A percentile compares a stretch with the other conserved stretches of the same genome.
These are phyloP conservation scores for Fusarium poae DNA, from an alignment of 2,329 filamentous ascomycete genomes.

Conservation along the genomic window DNA sequence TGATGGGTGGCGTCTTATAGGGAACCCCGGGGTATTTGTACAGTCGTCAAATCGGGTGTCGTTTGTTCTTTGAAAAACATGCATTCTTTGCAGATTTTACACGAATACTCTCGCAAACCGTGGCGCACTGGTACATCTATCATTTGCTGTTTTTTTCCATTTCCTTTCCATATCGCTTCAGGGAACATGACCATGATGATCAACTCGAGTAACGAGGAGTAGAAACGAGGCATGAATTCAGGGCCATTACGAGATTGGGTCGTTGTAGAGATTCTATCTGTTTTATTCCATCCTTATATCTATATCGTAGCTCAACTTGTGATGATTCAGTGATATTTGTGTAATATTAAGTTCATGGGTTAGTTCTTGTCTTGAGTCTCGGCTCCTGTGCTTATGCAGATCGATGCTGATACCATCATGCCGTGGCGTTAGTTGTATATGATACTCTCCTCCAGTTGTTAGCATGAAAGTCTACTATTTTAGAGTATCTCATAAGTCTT, in stretches of 20 bases:
- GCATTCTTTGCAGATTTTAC: constrained; percentile 46
- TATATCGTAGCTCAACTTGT: background rate
- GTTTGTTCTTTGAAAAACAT: constrained; percentile 50
- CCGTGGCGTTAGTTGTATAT: too few species aligned
- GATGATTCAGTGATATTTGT: background rate
- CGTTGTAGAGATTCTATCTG: constrained; percentile 33
- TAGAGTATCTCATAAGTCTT: too few species aligned
- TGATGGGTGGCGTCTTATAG: constrained; percentile 51
- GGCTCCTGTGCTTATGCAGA: background rate
- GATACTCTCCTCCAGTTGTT: background rate
- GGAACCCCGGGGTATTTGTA: constrained; percentile 50
- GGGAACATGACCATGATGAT: constrained; percentile 41
- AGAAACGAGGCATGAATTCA: constrained; percentile 37
- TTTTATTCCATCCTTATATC: constrained; percentile 5
- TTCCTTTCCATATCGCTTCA: constrained; percentile 25
- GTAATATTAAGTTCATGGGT: background rate
- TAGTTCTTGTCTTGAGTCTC: background rate
- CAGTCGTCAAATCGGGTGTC: constrained; percentile 48
- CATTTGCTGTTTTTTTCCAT: constrained; percentile 25
- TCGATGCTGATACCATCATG: background rate
- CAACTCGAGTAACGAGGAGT: constrained; percentile 37
- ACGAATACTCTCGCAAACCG: constrained; percentile 41
- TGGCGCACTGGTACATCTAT: constrained; percentile 42
- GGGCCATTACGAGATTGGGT: constrained; percentile 24
- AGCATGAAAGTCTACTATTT: too few species aligned